Evolutionary conservation across 768 basidiomycete species (phyloP).

Genomic region (Suillus luteus): DNA sequence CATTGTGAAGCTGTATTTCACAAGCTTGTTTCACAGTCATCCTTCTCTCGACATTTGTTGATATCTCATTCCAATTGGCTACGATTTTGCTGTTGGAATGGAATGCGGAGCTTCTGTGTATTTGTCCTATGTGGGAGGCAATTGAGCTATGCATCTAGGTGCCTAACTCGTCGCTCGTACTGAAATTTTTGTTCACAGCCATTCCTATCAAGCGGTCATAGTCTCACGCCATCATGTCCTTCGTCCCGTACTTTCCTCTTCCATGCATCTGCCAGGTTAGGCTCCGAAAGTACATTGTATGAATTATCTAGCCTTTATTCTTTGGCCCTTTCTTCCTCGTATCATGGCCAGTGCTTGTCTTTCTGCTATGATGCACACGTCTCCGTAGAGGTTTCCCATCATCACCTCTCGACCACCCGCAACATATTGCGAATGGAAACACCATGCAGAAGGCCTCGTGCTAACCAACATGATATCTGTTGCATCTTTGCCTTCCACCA

Average conservation of each 20-base stretch:
- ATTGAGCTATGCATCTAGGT: neutral
- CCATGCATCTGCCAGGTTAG: neutral
- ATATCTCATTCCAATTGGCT: neutral
- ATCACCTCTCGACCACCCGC: conserved; percentile 3
- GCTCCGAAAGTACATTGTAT: neutral
- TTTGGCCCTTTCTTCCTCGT: neutral
- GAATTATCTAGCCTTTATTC: neutral
- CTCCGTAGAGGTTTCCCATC: conserved; percentile 7
- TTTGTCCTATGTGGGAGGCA: neutral
- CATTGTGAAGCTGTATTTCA: neutral
- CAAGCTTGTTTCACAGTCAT: neutral
- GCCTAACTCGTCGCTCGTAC: neutral
- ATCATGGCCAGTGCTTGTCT: neutral
- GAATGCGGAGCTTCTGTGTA: neutral
- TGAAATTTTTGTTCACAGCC: neutral
- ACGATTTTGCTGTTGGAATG: neutral
- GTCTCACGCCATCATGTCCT: neutral
- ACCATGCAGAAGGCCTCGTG: conserved; percentile 4
- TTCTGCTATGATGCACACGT: conserved; percentile 9
- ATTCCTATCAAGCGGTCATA: neutral
- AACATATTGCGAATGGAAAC: conserved; percentile 4
- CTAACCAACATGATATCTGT: conserved; percentile 3
- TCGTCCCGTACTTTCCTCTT: neutral
- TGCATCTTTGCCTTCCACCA: neutral
- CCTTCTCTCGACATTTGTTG: neutral